Evolutionary conservation across 73 alveolate species (phyloP).

Genomic region (Stentor roeselii): DNA sequence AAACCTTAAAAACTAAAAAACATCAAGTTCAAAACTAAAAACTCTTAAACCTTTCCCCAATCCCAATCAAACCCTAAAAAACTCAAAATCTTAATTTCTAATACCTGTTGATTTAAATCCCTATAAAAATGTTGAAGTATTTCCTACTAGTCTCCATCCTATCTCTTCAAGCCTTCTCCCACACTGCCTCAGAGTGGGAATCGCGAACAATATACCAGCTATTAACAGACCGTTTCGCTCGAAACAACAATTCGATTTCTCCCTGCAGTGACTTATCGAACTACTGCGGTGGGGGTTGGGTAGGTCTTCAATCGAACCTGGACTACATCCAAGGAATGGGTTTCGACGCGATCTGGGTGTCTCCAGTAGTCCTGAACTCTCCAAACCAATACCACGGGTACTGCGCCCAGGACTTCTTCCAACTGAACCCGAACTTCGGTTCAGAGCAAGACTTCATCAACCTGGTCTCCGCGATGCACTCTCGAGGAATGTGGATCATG

Average conservation of each 20-base stretch:
- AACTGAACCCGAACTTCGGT: conserved; percentile 52
- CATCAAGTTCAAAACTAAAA: too few relatives aligned
- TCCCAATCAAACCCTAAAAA: too few relatives aligned
- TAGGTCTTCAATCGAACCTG: conserved; percentile 47
- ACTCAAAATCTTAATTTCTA: too few relatives aligned
- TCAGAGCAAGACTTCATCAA: conserved; percentile 40
- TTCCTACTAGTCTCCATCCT: too few relatives aligned
- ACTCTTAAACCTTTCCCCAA: too few relatives aligned
- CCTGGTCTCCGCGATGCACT: conserved; percentile 39
- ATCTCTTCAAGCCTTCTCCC: too few relatives aligned
- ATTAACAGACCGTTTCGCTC: conserved; percentile 51
- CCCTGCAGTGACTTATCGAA: conserved; percentile 38
- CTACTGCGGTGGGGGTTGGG: conserved; percentile 62
- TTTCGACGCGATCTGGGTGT: conserved; percentile 66
- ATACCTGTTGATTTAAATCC: too few relatives aligned
- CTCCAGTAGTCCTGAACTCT: conserved; percentile 50
- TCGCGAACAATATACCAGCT: conserved; percentile 55
- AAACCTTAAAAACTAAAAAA: too few relatives aligned
- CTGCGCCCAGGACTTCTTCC: conserved; percentile 42
- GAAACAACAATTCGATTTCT: conserved; percentile 36
- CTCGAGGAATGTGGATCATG: conserved; percentile 57
- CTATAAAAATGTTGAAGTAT: too few relatives aligned
- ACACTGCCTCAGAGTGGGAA: too few relatives aligned
- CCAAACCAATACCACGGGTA: conserved; percentile 61
- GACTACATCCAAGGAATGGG: conserved; percentile 69